These are phyloP conservation scores for Lipomyces kockii DNA, from an alignment of 805 yeast species.

Conservation along the genomic window DNA sequence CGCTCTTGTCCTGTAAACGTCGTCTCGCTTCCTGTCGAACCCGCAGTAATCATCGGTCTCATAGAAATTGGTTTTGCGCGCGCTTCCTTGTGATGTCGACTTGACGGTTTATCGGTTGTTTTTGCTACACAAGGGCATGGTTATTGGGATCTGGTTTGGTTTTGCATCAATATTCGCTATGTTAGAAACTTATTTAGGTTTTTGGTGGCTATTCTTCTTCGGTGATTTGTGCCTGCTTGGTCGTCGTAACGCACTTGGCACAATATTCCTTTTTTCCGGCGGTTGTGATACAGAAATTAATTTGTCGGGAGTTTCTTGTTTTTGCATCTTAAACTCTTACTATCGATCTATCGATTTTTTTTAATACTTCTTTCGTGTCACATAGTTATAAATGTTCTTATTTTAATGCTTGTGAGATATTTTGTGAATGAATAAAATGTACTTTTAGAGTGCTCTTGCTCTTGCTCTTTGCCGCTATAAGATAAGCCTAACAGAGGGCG, in stretches of 20 bases:
- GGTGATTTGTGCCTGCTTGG: neutral
- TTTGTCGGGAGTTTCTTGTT: neutral
- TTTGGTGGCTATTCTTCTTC: neutral
- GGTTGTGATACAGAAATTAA: neutral
- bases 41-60: neutral
- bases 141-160: neutral
- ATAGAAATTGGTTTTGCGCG: neutral
- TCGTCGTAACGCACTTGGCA: neutral
- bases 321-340: neutral
- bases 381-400: neutral
- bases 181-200: neutral
- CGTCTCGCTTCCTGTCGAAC: neutral
- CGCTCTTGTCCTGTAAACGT: conserved; percentile 46
- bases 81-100: neutral
- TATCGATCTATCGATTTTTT: neutral
- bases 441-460: neutral
- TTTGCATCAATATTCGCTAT: neutral
- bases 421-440: neutral
- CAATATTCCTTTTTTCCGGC: neutral
- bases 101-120: no score
- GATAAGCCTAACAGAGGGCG: no score
- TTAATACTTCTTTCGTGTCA: neutral
- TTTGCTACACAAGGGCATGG: neutral
- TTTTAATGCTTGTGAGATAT: neutral
- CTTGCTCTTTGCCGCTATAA: no score